Conservation (phyloP, 352 stramenopile genomes). For the Halophytophthora polymorphica region DNA sequence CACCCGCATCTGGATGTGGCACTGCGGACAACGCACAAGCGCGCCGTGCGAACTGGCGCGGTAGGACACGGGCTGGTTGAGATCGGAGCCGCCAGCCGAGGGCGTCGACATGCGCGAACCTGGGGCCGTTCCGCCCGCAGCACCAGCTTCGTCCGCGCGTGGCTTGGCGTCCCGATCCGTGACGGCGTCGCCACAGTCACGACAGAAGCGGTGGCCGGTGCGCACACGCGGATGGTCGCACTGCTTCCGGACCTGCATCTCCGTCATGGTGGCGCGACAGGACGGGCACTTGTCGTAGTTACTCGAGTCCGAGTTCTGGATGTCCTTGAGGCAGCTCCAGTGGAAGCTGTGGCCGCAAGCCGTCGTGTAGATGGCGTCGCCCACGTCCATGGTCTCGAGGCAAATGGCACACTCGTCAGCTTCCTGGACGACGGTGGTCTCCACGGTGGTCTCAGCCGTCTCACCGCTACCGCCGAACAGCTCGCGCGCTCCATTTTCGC, state of each 20-base stretch:
- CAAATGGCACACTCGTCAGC: conserved; percentile 85
- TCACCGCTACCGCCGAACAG: conserved; percentile 24
- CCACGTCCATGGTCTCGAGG: conserved; percentile 75
- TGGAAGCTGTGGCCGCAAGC: conserved; percentile 84
- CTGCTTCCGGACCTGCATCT: conserved; percentile 83
- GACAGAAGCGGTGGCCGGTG: conserved; percentile 71
- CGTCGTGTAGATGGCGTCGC: conserved; percentile 80
- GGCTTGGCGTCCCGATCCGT: conserved; percentile 68
- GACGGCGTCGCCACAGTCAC: conserved; percentile 63
- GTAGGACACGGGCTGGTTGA: conserved; percentile 65
- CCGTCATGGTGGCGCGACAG: conserved; percentile 66
- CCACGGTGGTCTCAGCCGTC: conserved; percentile 10
- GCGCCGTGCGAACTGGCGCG: conserved; percentile 78
- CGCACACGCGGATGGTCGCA: conserved; percentile 85
- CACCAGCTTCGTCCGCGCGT: conserved; percentile 35
- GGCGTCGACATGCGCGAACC: conserved; percentile 25
- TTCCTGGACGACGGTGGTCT: conserved; percentile 54
- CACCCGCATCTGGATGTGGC: conserved; percentile 86
- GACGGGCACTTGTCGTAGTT: conserved; percentile 87
- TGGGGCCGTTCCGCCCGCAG: background rate
- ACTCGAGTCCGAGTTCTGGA: conserved; percentile 70
- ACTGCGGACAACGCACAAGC: conserved; percentile 80
- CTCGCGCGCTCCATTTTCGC: conserved; percentile 9
- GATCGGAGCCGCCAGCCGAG: conserved; percentile 6
- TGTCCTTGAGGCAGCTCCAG: conserved; percentile 82